These are phyloP conservation scores for Neonectria hederae DNA, from an alignment of 2,329 filamentous ascomycete species.

Conservation along the genomic window DNA sequence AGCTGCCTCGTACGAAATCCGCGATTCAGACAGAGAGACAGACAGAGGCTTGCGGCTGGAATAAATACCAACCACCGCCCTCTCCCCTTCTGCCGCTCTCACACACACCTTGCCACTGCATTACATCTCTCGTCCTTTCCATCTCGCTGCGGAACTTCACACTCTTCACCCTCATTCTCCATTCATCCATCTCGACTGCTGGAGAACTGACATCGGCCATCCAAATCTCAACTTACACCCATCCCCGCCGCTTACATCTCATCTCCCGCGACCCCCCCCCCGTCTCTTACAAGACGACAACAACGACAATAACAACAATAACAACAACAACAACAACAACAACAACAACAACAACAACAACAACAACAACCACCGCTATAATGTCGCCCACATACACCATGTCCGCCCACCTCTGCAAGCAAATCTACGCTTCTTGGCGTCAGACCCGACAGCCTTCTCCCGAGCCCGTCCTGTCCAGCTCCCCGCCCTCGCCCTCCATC, in stretches of 20 bases:
- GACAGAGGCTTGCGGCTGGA: slow-evolving; percentile 12
- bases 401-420: slow-evolving; percentile 68
- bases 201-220: neutral
- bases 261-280: too few relatives aligned
- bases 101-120: neutral
- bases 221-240: slow-evolving; percentile 14
- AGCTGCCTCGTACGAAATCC: neutral
- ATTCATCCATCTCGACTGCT: neutral
- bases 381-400: slow-evolving; percentile 71
- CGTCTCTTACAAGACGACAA: slow-evolving; percentile 13
- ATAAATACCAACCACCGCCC: slow-evolving; percentile 24
- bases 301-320: too few relatives aligned
- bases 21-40: neutral
- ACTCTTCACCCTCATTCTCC: neutral
- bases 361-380: too few relatives aligned
- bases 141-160: neutral
- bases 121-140: neutral
- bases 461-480: slow-evolving; percentile 44
- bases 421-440: slow-evolving; percentile 68
- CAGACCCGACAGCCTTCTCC: slow-evolving; percentile 56
- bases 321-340: too few relatives aligned
- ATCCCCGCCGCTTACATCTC: neutral
- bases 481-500: slow-evolving; percentile 40
- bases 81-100: neutral
- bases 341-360: too few relatives aligned